Evolutionary conservation across 495 filamentous ascomycete species (phyloP).

Genomic region (Penicillium lagena): DNA sequence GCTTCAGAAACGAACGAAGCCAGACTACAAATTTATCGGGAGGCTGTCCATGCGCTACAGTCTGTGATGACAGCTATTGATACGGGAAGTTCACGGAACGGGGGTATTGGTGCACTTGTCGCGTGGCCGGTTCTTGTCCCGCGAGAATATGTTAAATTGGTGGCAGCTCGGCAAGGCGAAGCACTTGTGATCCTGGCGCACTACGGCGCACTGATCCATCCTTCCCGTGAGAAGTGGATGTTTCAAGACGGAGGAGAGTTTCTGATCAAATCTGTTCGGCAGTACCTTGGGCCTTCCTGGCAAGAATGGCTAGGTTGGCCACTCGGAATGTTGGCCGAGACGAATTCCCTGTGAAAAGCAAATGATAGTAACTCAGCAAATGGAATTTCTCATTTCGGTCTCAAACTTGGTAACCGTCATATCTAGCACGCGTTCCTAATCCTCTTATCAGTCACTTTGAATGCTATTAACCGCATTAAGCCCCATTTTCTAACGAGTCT

Average conservation of each 20-base stretch:
- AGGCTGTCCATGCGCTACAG: slow-evolving; percentile 7
- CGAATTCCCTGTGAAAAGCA: no score
- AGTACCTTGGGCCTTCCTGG: slow-evolving; percentile 8
- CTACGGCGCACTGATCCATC: slow-evolving; percentile 10
- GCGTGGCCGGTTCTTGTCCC: slow-evolving; percentile 10
- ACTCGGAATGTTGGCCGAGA: not conserved
- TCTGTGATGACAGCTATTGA: not conserved
- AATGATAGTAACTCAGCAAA: no score
- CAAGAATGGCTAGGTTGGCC: slow-evolving; percentile 10
- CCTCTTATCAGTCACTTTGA: no score
- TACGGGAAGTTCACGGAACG: not conserved
- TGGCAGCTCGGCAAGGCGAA: slow-evolving; percentile 3
- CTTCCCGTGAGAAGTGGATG: slow-evolving; percentile 5
- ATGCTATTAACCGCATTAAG: no score
- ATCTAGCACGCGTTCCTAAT: no score
- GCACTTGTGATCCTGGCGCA: slow-evolving; percentile 13
- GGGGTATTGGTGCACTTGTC: not conserved
- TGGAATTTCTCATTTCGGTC: no score
- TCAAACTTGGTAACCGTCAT: no score
- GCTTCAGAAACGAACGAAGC: not conserved
- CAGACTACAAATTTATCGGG: slow-evolving; percentile 1
- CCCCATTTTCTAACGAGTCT: no score
- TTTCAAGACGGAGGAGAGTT: slow-evolving; percentile 10
- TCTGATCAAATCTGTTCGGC: slow-evolving; percentile 5
- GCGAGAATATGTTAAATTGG: slow-evolving; percentile 8